Base-by-base conservation (phyloP, 2,329 filamentous ascomycete species). In the Botryosphaeria dothidea region DNA sequence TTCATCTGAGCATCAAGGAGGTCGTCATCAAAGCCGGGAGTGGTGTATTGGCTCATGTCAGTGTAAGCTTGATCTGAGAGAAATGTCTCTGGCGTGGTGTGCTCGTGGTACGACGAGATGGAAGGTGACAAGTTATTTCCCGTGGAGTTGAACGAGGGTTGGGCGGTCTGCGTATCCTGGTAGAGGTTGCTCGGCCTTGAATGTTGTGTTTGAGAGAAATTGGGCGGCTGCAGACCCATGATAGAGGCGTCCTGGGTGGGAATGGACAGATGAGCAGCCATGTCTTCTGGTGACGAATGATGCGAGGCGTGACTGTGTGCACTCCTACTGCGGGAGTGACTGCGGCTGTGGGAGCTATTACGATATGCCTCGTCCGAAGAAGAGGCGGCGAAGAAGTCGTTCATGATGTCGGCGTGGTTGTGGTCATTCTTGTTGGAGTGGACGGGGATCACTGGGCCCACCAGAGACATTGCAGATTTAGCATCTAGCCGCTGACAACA, bases 321-420 rank as follows among this genome's bases (percentile, higher is more conserved):
- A 21, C 43, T 49, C 25, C 46, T 49, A 45, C 58, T 49, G 19
- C 46, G 58, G 23, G 43, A 38, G 46, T 63, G 61, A 27, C 34
- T 38, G 48, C 45, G 36, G n/a, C 25, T 48, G 48, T 54, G 51
- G 48, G 36, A 11, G 9, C 21, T 34, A 4, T 54, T 45, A 48
- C 21, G 58, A 29, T 51, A 29, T 2, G 29, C 31, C 58, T 62
- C 58, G 15, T 49, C 58, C 11, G 58, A 51, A 19, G 58, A 45
- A 27, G 58, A 51, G 62, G 62, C 29, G 13, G 62, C n/a, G 52
- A 58, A 34, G 19, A 57, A 58, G 29, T 58, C 62, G 43, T 65
- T 54, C 62, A 65, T 65, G 65, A 75, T 75, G 66, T 72, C 70
- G 61, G 66, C 68, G 69, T 86, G 80, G 19, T 74, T 81, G 68